A percentile compares a stretch with the other conserved stretches of the same genome.
Conservation (phyloP, 1,284 basidiomycete genomes). For the Cystobasidiaceae sp. region DNA sequence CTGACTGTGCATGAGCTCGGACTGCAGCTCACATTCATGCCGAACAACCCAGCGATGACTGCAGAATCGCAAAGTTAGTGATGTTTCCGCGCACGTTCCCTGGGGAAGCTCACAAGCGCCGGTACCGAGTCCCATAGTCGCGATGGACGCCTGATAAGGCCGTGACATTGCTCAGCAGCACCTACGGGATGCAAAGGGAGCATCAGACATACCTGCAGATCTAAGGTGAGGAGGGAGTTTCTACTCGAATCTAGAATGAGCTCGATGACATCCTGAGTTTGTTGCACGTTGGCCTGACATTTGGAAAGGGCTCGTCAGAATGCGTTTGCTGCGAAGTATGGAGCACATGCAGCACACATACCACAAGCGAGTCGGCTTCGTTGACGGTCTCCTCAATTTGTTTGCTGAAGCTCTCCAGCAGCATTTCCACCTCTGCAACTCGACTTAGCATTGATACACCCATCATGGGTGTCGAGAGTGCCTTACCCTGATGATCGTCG, state of each 20-base stretch:
- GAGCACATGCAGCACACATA: slow-evolving; percentile 46
- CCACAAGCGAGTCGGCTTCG: slow-evolving; percentile 81
- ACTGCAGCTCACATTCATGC: slow-evolving; percentile 64
- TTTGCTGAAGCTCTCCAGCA: slow-evolving; percentile 89
- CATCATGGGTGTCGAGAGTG: too few species aligned
- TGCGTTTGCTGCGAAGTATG: not conserved
- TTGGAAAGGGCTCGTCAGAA: not conserved
- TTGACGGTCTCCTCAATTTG: slow-evolving; percentile 94
- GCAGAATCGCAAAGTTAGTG: slow-evolving; percentile 48
- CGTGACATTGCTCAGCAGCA: slow-evolving; percentile 44
- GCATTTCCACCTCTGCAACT: slow-evolving; percentile 76
- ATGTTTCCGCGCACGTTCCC: not conserved
- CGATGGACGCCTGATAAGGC: slow-evolving; percentile 58
- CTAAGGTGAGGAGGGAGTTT: slow-evolving; percentile 83
- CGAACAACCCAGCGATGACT: slow-evolving; percentile 84
- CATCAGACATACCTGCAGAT: slow-evolving; percentile 64
- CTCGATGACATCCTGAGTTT: slow-evolving; percentile 95
- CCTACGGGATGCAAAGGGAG: slow-evolving; percentile 48
- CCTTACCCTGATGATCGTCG: slow-evolving; percentile 35
- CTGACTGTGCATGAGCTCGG: slow-evolving; percentile 11
- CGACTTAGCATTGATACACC: not conserved
- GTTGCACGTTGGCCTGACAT: slow-evolving; percentile 76
- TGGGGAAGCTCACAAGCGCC: slow-evolving; percentile 49
- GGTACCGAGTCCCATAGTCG: slow-evolving; percentile 84
- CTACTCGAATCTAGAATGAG: slow-evolving; percentile 94